Conservation (phyloP, 495 filamentous ascomycete species). For the Neurospora hispaniola region DNA sequence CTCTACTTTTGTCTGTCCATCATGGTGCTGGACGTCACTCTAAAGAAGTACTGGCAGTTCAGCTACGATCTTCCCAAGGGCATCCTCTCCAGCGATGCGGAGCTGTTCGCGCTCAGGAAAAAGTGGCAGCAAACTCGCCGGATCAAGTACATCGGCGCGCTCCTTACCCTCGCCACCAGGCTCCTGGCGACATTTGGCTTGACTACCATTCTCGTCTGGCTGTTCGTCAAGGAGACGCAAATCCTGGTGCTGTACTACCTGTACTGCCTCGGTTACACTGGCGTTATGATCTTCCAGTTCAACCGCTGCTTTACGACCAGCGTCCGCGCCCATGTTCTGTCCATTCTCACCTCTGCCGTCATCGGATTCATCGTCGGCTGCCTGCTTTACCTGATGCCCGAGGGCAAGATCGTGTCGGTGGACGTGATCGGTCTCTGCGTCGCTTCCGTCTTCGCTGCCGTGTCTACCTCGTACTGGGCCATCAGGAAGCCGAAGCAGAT, state of each 20-base stretch:
- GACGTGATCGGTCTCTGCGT: constrained; percentile 12
- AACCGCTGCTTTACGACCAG: constrained; percentile 23
- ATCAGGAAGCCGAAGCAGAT: constrained; percentile 4
- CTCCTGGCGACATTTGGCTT: constrained; percentile 14
- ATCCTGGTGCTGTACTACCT: constrained; percentile 13
- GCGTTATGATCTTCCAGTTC: constrained; percentile 22
- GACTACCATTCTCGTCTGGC: constrained; percentile 15
- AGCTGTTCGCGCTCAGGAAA: constrained; percentile 1
- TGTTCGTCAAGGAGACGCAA: constrained; percentile 4
- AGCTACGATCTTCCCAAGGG: constrained; percentile 12
- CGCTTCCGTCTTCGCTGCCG: constrained; percentile 7
- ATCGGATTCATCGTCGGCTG: constrained; percentile 15
- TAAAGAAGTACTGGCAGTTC: constrained; percentile 15
- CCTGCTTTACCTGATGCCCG: constrained; percentile 5
- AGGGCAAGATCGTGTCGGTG: constrained; percentile 2
- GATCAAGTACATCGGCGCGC: constrained; percentile 2
- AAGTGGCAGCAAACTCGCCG: constrained; percentile 12
- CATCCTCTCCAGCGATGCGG: constrained; percentile 5
- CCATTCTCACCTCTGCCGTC: constrained; percentile 13
- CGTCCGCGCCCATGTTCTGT: constrained; percentile 10
- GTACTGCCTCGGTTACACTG: constrained; percentile 16
- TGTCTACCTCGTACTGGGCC: constrained; percentile 13
- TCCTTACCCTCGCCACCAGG: constrained; percentile 3
- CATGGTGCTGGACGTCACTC: constrained; percentile 15
- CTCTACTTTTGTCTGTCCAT: constrained; percentile 20